Evolutionary conservation across 2,329 filamentous ascomycete species (phyloP), one percentile per base, ranked within the genome.

Genomic region (Fusarium palustre): DNA sequence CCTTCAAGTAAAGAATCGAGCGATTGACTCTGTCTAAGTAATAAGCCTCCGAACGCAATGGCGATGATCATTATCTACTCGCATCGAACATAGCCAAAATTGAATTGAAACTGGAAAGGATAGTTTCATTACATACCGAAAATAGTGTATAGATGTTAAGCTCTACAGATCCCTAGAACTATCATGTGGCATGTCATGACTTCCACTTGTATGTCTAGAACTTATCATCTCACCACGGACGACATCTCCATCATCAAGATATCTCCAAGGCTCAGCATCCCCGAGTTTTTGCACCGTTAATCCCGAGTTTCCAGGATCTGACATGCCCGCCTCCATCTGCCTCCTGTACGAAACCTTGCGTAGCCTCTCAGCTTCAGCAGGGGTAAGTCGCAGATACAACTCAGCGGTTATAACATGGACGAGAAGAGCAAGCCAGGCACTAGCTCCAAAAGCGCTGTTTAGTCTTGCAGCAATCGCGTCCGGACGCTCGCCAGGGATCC

Each of bases 261-360:
- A 55, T n/a, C 22, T 13, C 69, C 72, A 74, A n/a, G 59, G 55
- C 28, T 63, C 64, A 8, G 64, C 64, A 47, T 72, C 69, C 1
- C 72, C 70, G 12, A 72, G 34, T 30, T 41, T 70, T 28, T 70
- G 69, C 9, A 72, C 78, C 3, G 82, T 84, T 41, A 84, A 69
- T 2, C 84, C 85, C 4, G 81, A 80, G 24, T 79, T 79, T 0
- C 84, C 85, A 0, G 87, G 82, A n/a, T 81, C 79, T 43, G 74
- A 79, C 76, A 85, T 81, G 0, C 87, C 87, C 7, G 84, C 82
- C 64, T 86, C 85, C 9, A 87, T 65, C 69, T 90, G 87, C 43
- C 83, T 79, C 72, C 87, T 82, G 68, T 87, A 88, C 8, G 84
- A 86, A 2, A 89, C 80, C n/a, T 81, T 79, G 13, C 87, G 81